Evolutionary conservation across 108 stramenopile species (phyloP), one percentile per base, ranked within the genome.

Genomic region (Asterionellopsis glacialis): DNA sequence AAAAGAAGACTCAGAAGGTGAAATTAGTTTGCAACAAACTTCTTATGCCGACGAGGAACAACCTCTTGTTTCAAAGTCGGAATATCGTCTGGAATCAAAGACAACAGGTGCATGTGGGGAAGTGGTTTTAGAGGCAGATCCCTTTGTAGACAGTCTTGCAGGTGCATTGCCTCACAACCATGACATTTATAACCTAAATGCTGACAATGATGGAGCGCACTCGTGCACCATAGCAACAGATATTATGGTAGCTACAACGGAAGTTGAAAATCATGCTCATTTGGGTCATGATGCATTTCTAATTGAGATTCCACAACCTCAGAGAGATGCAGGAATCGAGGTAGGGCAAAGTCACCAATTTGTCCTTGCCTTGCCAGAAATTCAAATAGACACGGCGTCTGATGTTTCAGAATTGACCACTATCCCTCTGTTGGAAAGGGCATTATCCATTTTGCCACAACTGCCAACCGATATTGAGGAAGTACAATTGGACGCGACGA

Each of bases 301-400:
- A 23, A 23, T 74, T 39, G 51, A 60, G 11, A 53, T 64, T 19
- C 63, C 69, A 11, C 48, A 39, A 24, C 45, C 16, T 26, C 0
- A 13, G 18, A 53, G 26, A 47, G 22, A 25, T 0, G 28, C 11
- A 12, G 55, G 38, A 54, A 11, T 16, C 13, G 63, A 61, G 10
- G 49, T n/a, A n/a, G 33, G 33, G 33, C 33, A 7, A 33, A 33
- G 7, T 33, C 33, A 33, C 33, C 33, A 33, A 33, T 76, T 68
- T 27, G 60, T 76, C 3, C 33, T 76, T n/a, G 75, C 70, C 28
- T 51, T 76, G 14, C 75, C 75, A 42, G 69, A 71, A 49, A 57
- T 70, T 49, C 26, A 27, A 19, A n/a, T 55, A 23, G 45, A 40
- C 44, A n/a, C 14, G 16, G 28, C 27, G 15, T 42, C 26, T 3